Evolutionary conservation across 352 stramenopile species (phyloP), one percentile per base, ranked within the genome.

Genomic region (Salisapilia sapeloensis): DNA sequence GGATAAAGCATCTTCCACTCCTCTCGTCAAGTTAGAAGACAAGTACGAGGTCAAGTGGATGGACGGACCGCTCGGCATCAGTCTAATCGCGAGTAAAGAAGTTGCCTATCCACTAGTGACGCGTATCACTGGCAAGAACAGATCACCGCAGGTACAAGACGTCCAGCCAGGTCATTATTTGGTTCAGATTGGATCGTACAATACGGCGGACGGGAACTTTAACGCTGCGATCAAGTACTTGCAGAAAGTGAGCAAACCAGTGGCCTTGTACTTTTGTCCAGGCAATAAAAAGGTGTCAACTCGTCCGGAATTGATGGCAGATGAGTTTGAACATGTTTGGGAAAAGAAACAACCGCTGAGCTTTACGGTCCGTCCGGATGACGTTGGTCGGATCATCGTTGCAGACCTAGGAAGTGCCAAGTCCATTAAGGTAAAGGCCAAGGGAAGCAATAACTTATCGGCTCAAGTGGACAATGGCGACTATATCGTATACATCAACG

Each of bases 41-140:
- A 86, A 83, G 39, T 91, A 87, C 45, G 67, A 86, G 31, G 74
- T 91, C 40, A 83, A 87, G 33, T 91, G 75, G 75, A 54, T 84
- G 26, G 75, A 91, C 29, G 75, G 75, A 4, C 75, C 75, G 21
- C 54, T 91, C 1, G 75, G 75, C 4, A 86, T 91, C 46, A 87
- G 71, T 65, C 38, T 91, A 6, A 86, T 91, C 33, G 75, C 75
- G 7, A 91, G 70, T 41, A 87, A 87, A 25, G 75, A 91, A 41
- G 71, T 81, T 14, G 66, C 71, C 44, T 91, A 85, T 29, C 75
- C 75, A 19, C 58, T 87, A 8, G 75, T 91, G 24, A 91, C 75
- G 45, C 60, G 75, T 11, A 87, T 91, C 38, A 91, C 75, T 1
- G 75, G 75, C 11, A 91, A 91, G 49, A 87, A 87, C 49, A 66